Base-by-base conservation (phyloP, 2,329 filamentous ascomycete species). In the Monilinia fructicola region DNA sequence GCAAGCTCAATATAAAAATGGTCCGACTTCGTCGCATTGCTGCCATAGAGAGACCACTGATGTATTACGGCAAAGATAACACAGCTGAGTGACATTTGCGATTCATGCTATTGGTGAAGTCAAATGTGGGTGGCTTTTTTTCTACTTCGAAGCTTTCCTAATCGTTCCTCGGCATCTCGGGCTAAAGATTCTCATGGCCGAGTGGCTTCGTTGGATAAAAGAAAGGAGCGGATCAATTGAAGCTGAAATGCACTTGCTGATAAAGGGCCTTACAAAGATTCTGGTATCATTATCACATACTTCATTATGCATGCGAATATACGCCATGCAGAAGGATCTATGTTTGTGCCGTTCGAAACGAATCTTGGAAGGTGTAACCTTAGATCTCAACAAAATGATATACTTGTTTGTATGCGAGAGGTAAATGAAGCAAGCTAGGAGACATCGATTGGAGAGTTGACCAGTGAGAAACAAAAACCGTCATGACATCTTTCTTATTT, bases 261-360 rank as follows among this genome's bases (percentile, higher is more conserved):
- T n/a, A 35, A 61, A 62, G 16, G 31, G 53, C 11, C 16, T 62
- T 62, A 40, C 46, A 62, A 42, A 62, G 31, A 62, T 40, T 53
- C 6, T 53, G 2, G 2, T 35, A 48, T 23, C 42, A 48, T n/a
- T 31, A 31, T 40, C 54, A 44, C 31, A 46, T 46, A 7, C 38
- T 12, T 14, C 38, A 28, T 46, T 1, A 44, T 62, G 28, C 58
- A 38, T 21, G 42, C 38, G 28, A 50, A 38, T 12, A 23, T 35
- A 52, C 28, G 44, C 7, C 16, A 61, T 61, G 46, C 46, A 53
- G 46, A n/a, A 26, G 31, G 10, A 53, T n/a, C 18, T 48, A 35
- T 48, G 7, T 35, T 38, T 18, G 11, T 60, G 44, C 7, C 28
- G 12, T 18, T 4, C 42, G 12, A n/a, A 52, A n/a, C n/a, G n/a